Conservation (phyloP, 805 yeast species). For the Pichia ethanolica region DNA sequence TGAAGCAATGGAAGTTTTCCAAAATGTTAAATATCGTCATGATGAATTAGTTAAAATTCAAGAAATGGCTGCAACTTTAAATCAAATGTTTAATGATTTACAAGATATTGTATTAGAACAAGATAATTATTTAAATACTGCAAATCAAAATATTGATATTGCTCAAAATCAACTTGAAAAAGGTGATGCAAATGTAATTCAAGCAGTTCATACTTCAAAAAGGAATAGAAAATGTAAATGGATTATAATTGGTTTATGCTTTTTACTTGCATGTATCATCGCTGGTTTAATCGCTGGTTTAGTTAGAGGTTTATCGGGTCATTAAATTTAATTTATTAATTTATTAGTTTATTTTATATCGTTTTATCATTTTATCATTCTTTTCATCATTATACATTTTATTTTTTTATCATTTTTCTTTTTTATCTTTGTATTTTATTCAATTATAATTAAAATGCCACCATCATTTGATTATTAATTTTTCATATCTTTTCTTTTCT, state of each 20-base stretch:
- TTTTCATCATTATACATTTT: background rate
- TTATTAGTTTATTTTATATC: background rate
- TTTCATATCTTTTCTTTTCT: background rate
- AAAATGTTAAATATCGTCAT: slow-evolving; percentile 88
- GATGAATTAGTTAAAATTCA: slow-evolving; percentile 84
- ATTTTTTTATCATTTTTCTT: background rate
- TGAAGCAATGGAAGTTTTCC: slow-evolving; percentile 81
- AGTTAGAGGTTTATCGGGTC: slow-evolving; percentile 22
- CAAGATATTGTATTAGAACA: slow-evolving; percentile 90
- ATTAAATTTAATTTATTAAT: background rate
- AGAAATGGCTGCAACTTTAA: slow-evolving; percentile 84
- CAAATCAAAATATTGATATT: slow-evolving; percentile 63
- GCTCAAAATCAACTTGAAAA: slow-evolving; percentile 85
- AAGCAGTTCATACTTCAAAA: slow-evolving; percentile 75
- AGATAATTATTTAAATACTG: slow-evolving; percentile 71
- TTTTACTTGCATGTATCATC: slow-evolving; percentile 37
- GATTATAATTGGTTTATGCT: slow-evolving; percentile 58
- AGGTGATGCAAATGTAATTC: slow-evolving; percentile 83
- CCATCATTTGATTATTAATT: background rate
- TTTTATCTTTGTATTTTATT: background rate
- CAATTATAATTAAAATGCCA: too few species aligned
- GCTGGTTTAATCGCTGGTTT: slow-evolving; percentile 48
- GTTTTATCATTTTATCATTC: background rate
- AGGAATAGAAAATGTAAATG: slow-evolving; percentile 81
- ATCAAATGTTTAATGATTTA: slow-evolving; percentile 88